phyloP scores from a whole-genome alignment of 2,329 filamentous ascomycete genomes.

The Cercospora canescens region DNA sequence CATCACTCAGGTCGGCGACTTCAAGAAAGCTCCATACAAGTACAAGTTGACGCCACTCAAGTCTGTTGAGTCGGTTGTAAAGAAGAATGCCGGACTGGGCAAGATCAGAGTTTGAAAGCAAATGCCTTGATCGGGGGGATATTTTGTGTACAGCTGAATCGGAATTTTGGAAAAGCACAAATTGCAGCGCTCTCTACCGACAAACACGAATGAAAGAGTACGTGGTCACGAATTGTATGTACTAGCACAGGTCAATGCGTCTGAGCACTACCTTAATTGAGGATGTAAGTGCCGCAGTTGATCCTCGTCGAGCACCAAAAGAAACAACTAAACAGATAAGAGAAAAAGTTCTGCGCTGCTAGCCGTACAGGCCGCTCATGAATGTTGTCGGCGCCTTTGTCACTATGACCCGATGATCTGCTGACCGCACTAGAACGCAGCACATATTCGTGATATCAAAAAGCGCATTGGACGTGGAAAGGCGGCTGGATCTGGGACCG shows the following conservation, averaged over 20 bases:
- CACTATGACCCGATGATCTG: too few relatives aligned
- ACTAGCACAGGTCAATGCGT: neutral
- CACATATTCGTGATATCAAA: too few relatives aligned
- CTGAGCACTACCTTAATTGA: too few relatives aligned
- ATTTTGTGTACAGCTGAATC: neutral
- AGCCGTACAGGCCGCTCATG: too few relatives aligned
- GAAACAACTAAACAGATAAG: too few relatives aligned
- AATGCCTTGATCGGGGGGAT: neutral
- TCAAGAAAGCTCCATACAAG: conserved; percentile 51
- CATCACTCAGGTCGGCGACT: conserved; percentile 54
- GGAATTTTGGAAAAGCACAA: neutral
- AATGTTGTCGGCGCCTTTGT: too few relatives aligned
- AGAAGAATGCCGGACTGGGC: conserved; percentile 14
- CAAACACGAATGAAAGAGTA: neutral
- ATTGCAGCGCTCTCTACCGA: neutral
- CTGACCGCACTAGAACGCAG: too few relatives aligned
- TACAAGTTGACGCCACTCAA: conserved; percentile 46
- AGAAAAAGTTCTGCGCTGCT: too few relatives aligned
- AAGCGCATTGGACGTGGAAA: too few relatives aligned
- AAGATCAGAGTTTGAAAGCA: conserved; percentile 15
- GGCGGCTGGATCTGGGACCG: too few relatives aligned
- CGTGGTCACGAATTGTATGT: neutral
- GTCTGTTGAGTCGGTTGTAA: conserved; percentile 7
- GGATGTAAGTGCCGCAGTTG: too few relatives aligned
- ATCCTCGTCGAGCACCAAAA: too few relatives aligned